Conservation (phyloP, 352 stramenopile genomes). For the Thalassiosira tumida region DNA sequence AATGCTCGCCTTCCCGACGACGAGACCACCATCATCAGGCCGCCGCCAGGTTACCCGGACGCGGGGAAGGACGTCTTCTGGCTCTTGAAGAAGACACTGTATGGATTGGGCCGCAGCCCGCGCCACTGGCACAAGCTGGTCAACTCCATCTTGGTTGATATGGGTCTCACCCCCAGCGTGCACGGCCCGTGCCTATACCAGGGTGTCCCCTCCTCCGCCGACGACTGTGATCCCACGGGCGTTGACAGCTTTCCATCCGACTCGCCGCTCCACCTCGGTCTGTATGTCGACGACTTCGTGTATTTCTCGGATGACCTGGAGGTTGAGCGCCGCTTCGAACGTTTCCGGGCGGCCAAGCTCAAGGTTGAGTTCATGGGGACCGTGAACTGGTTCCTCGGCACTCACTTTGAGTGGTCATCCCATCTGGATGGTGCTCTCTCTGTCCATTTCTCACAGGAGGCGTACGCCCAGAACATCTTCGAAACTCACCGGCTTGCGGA, state of each 20-base stretch:
- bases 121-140: slow-evolving; percentile 71
- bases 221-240: background rate
- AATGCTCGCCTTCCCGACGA: slow-evolving; percentile 18
- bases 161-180: slow-evolving; percentile 34
- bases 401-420: slow-evolving; percentile 52
- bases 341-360: slow-evolving; percentile 13
- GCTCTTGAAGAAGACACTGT: slow-evolving; percentile 69
- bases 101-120: slow-evolving; percentile 47
- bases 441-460: slow-evolving; percentile 61
- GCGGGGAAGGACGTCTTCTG: slow-evolving; percentile 37
- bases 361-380: slow-evolving; percentile 78
- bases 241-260: background rate
- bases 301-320: slow-evolving; percentile 60
- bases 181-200: slow-evolving; percentile 64
- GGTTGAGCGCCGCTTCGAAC: slow-evolving; percentile 57
- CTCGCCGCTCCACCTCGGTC: slow-evolving; percentile 22
- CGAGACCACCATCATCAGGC: slow-evolving; percentile 43
- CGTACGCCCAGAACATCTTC: slow-evolving; percentile 54
- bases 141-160: background rate
- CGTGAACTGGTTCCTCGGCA: slow-evolving; percentile 67
- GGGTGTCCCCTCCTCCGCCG: background rate
- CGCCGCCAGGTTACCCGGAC: slow-evolving; percentile 42
- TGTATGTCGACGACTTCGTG: slow-evolving; percentile 79
- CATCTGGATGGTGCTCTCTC: background rate
- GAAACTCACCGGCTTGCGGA: slow-evolving; percentile 12